Base-by-base conservation (phyloP, 202 grass and related monocot species). In the Saccharum hybrid region DNA sequence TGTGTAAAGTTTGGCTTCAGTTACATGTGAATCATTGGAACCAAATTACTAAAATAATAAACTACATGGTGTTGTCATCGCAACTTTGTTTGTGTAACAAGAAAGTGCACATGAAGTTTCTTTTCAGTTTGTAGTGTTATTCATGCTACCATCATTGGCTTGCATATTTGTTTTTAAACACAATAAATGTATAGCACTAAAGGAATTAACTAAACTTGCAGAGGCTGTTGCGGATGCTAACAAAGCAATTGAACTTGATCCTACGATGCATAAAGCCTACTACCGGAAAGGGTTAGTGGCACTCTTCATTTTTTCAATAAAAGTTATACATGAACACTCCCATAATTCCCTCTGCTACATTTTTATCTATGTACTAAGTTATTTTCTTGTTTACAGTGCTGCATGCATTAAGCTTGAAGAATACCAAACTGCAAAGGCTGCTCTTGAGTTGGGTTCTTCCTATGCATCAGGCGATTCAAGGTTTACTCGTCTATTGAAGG, bases 211-310 rank as follows among this genome's bases (percentile, higher is more conserved):
- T 74, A 78, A 42, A 63, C 68, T 86, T 79, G 61, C 88, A 99
- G 96, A 99, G 76, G 96, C 96, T 88, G 93, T 96, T 76, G 86
- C 88, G 51, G 96, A 99, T 82, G 93, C 96, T 31, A 99, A 91
- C 82, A 96, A 90, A 83, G 96, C 91, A 60, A 92, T 99, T 42
- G 83, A 96, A 71, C 83, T 99, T 63, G 93, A 96, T 79, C 88
- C 96, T 67, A 92, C 84, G 0, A 86, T 99, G 83, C 79, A 86
- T 30, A 96, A 99, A 89, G 96, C 93, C 48, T 99, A 99, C 85
- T 83, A 92, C 41, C 91, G 93, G 33, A 99, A 99, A 88, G 96
- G 93, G 93, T 99, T 8, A 75, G 89, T 78, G 9, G 4, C 81
- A 40, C 45, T 72, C 79, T 64, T 82, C 31, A 82, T 26, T 78